phyloP scores from a whole-genome alignment of 1,139 yeast genomes.

The Wickerhamiella pararugosa region DNA sequence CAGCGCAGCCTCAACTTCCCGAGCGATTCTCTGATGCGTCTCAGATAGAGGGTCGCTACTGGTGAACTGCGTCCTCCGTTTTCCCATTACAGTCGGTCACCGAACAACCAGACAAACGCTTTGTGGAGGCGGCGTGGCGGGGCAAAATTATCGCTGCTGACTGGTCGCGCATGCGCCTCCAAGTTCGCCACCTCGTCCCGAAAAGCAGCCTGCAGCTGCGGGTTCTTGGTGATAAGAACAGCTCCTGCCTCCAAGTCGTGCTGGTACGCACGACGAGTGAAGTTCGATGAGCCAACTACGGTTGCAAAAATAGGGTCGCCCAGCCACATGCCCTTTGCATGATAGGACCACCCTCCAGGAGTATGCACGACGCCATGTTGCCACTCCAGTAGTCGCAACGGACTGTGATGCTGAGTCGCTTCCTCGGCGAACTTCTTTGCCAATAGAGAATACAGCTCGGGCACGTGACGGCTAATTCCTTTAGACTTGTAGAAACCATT shows the following conservation, averaged over 20 bases:
- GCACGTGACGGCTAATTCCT: constrained; percentile 71
- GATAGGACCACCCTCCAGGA: constrained; percentile 88
- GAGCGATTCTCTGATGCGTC: constrained; percentile 2
- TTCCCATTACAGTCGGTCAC: constrained; percentile 9
- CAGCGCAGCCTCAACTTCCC: constrained; percentile 5
- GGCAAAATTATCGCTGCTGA: constrained; percentile 41
- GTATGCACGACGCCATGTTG: constrained; percentile 69
- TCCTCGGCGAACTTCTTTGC: constrained; percentile 49
- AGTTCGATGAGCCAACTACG: constrained; percentile 83
- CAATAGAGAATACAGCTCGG: constrained; percentile 72
- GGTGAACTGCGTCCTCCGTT: constrained; percentile 2
- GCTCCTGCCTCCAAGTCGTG: constrained; percentile 84
- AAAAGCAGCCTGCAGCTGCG: constrained; percentile 42
- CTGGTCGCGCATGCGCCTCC: constrained; percentile 34
- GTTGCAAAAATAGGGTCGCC: constrained; percentile 46
- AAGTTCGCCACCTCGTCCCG: constrained; percentile 49
- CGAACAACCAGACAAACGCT: constrained; percentile 8
- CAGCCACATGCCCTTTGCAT: constrained; percentile 95
- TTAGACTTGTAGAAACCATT: constrained; percentile 80
- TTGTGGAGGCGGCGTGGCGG: constrained; percentile 1
- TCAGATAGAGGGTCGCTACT: constrained; percentile 6
- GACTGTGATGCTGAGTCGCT: constrained; percentile 30
- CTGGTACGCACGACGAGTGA: constrained; percentile 78
- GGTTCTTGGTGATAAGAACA: constrained; percentile 55
- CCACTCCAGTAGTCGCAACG: constrained; percentile 65